Conservation (phyloP, 306 rosid species). For the Acacia melanoxylon region DNA sequence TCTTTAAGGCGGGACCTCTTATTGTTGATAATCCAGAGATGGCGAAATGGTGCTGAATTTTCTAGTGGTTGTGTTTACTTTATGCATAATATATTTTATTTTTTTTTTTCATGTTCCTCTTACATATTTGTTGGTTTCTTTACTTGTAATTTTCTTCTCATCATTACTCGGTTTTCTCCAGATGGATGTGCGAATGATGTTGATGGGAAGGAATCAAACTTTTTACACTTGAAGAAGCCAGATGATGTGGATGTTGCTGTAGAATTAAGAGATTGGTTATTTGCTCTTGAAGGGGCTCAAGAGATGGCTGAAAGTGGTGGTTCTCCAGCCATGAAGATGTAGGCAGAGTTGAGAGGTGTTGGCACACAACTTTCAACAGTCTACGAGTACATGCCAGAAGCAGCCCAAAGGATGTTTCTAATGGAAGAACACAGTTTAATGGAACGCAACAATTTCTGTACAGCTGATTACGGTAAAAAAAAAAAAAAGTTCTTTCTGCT, state of each 20-base stretch:
- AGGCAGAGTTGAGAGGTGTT: conserved; percentile 81
- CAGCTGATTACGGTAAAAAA: conserved; percentile 71
- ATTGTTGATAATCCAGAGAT: conserved; percentile 42
- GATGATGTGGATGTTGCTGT: conserved; percentile 68
- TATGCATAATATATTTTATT: background rate
- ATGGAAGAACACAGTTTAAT: conserved; percentile 41
- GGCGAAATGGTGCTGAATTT: conserved; percentile 41
- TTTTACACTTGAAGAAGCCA: conserved; percentile 65
- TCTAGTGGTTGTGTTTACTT: conserved; percentile 26
- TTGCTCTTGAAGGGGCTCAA: conserved; percentile 86
- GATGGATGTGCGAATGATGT: conserved; percentile 51
- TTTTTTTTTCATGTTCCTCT: background rate
- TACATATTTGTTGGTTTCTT: conserved; percentile 8
- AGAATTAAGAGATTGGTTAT: conserved; percentile 85
- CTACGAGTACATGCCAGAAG: conserved; percentile 66
- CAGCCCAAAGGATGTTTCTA: conserved; percentile 47
- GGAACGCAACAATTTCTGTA: conserved; percentile 48
- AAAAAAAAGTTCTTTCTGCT: conserved; percentile 28
- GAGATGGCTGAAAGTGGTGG: conserved; percentile 79
- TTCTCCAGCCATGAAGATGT: conserved; percentile 49
- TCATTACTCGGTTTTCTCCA: conserved; percentile 28
- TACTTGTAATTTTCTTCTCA: background rate
- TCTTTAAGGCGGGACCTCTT: conserved; percentile 56
- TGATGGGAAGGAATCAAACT: conserved; percentile 52
- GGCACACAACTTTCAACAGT: conserved; percentile 80